Evolutionary conservation across 108 stramenopile genomes (phyloP).

Genomic region (Epithemia pelagica): DNA sequence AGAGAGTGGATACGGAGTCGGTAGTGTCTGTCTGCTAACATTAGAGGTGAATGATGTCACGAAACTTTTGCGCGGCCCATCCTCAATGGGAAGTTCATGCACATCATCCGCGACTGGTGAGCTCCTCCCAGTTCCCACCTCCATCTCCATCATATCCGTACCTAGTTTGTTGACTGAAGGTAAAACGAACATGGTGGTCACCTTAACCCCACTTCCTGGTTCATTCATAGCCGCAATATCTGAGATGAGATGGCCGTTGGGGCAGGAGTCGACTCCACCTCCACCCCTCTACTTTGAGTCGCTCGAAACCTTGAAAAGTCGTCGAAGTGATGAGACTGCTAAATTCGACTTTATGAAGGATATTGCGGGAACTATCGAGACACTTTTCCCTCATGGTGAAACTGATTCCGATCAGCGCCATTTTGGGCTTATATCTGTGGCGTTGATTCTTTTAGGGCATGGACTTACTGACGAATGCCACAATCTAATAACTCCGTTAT

Average conservation of each 20-base stretch:
- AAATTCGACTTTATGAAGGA: constrained; percentile 2
- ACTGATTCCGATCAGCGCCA: constrained; percentile 2
- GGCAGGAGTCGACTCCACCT: constrained; percentile 1
- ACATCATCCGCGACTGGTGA: no score
- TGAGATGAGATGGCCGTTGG: constrained; percentile 16
- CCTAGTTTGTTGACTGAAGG: no score
- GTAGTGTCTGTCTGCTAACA: no score
- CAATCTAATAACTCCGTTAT: constrained; percentile 32
- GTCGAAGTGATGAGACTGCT: neutral
- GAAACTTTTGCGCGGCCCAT: no score
- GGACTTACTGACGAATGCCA: constrained; percentile 40
- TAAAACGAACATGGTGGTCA: neutral
- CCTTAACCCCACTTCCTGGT: neutral
- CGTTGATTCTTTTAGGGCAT: constrained; percentile 35
- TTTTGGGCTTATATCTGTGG: constrained; percentile 26
- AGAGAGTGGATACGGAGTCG: no score
- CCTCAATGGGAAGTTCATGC: no score
- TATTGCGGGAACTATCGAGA: constrained; percentile 3
- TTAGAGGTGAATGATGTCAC: no score
- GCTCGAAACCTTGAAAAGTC: constrained; percentile 12
- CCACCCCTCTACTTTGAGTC: constrained; percentile 16
- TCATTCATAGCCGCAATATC: constrained; percentile 26
- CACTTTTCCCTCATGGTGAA: constrained; percentile 4
- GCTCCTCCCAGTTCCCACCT: no score
- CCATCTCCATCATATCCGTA: no score